Evolutionary conservation across 2,329 filamentous ascomycete species (phyloP).

Genomic region (Penicillium freii): DNA sequence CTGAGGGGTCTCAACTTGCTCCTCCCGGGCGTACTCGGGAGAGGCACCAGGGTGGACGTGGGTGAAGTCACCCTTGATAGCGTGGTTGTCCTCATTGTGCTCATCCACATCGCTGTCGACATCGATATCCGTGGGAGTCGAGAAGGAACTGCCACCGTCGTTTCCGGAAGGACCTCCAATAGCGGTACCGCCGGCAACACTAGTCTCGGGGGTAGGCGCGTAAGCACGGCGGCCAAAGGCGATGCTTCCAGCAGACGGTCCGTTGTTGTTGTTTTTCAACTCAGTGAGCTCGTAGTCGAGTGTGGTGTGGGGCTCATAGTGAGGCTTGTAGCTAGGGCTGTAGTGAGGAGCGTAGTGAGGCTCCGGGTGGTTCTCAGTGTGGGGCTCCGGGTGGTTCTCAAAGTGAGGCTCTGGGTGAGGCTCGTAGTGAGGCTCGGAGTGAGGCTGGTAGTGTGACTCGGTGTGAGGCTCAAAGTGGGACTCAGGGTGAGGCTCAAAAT

Average conservation of each 20-base stretch:
- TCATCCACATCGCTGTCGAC: constrained; percentile 17
- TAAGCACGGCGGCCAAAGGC: constrained; percentile 12
- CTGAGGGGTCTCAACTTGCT: constrained; percentile 1
- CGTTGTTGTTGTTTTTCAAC: background rate
- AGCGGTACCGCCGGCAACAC: constrained; percentile 5
- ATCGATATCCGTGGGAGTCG: constrained; percentile 8
- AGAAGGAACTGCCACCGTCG: constrained; percentile 18
- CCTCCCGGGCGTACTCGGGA: constrained; percentile 2
- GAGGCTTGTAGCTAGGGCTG: background rate
- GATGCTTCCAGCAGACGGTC: background rate
- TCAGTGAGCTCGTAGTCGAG: background rate
- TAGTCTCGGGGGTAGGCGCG: constrained; percentile 5
- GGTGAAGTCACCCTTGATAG: constrained; percentile 20
- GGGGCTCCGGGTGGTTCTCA: background rate
- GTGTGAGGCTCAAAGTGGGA: background rate
- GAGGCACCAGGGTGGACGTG: constrained; percentile 9
- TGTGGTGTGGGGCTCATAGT: background rate
- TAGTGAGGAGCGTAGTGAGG: background rate
- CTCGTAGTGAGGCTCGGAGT: background rate
- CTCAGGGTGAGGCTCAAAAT: background rate
- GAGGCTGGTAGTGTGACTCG: background rate
- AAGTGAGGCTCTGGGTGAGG: background rate
- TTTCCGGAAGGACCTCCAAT: constrained; percentile 20
- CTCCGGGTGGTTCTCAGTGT: background rate
- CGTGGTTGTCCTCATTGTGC: constrained; percentile 26